Evolutionary conservation across 2,329 filamentous ascomycete species (phyloP), one percentile per base, ranked within the genome.

Genomic region (Botrytis deweyae): DNA sequence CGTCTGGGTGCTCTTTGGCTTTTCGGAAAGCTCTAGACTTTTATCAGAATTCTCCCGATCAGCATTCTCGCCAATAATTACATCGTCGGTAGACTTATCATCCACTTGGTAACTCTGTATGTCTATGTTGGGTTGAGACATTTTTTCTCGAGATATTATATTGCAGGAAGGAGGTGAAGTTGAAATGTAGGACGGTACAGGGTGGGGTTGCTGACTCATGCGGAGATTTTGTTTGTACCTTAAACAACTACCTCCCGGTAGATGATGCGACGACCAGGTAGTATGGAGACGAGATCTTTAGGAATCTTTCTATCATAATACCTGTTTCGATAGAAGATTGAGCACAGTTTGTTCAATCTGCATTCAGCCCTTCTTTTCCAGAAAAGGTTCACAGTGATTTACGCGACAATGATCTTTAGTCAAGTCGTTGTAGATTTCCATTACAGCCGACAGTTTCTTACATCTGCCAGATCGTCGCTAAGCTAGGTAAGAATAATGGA

Each of bases 151-250:
- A 46, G n/a, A 16, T 46, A 33, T 66, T 16, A 36, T 14, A 16
- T 49, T 66, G 65, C 22, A n/a, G 38, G 40, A 16, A 18, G 12
- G 42, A 49, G 22, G 33, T 36, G 33, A 36, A 25, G 44, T 38
- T n/a, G 7, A 33, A 12, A 66, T 49, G 64, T 3, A 44, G 14
- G 62, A 40, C 8, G 16, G 44, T n/a, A 67, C 22, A 52, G 33
- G n/a, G 65, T 58, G 65, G 65, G 65, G 65, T 42, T 40, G 65
- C 65, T 68, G 65, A 68, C 33, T 68, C 46, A 68, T 55, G 46
- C 36, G 46, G 46, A 25, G 16, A 20, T 55, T 67, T 52, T 55
- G 46, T 67, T 40, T 55, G 46, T 38, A 29, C 6, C 8, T 40
- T 8, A n/a, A 29, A n/a, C n/a, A 58, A 29, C 12, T 29, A 58